Evolutionary conservation across 352 stramenopile species (phyloP).

Genomic region (Lagenidium giganteum): DNA sequence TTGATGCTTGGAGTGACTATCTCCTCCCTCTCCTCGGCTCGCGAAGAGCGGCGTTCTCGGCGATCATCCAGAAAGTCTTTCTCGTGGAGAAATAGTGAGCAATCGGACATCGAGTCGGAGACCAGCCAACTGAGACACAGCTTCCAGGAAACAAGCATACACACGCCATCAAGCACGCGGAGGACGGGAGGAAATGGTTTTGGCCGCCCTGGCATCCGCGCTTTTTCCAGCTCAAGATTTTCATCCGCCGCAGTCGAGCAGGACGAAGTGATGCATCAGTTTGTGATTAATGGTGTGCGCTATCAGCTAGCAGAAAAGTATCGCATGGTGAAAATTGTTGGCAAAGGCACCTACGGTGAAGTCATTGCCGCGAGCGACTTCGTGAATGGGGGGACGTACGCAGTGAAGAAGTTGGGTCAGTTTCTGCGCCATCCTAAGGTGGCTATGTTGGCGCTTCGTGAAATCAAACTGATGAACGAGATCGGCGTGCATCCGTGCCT

Average conservation of each 20-base stretch:
- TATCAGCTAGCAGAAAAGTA: slow-evolving; percentile 85
- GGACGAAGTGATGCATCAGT: slow-evolving; percentile 87
- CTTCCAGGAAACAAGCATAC: no score
- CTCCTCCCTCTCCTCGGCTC: slow-evolving; percentile 51
- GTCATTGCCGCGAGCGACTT: slow-evolving; percentile 88
- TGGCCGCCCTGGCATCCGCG: no score
- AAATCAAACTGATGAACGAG: slow-evolving; percentile 88
- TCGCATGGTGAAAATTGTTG: slow-evolving; percentile 87
- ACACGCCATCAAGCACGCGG: no score
- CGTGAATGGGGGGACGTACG: slow-evolving; percentile 78
- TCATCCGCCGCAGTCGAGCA: slow-evolving; percentile 16
- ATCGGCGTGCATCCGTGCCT: slow-evolving; percentile 68
- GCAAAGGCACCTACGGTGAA: slow-evolving; percentile 87
- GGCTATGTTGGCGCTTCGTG: slow-evolving; percentile 71
- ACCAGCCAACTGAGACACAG: no score
- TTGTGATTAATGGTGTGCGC: slow-evolving; percentile 84
- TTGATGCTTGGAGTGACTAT: slow-evolving; percentile 58
- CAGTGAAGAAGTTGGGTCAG: slow-evolving; percentile 86
- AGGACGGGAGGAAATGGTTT: no score
- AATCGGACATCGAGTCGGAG: no score
- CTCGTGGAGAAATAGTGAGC: slow-evolving; percentile 8
- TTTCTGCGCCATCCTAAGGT: slow-evolving; percentile 84
- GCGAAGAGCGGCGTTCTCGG: slow-evolving; percentile 21
- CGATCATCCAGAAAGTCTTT: slow-evolving; percentile 23
- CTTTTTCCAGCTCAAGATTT: no score